Evolutionary conservation across 2,329 filamentous ascomycete genomes (phyloP).

Genomic region (Dothideomycetidae sp.): DNA sequence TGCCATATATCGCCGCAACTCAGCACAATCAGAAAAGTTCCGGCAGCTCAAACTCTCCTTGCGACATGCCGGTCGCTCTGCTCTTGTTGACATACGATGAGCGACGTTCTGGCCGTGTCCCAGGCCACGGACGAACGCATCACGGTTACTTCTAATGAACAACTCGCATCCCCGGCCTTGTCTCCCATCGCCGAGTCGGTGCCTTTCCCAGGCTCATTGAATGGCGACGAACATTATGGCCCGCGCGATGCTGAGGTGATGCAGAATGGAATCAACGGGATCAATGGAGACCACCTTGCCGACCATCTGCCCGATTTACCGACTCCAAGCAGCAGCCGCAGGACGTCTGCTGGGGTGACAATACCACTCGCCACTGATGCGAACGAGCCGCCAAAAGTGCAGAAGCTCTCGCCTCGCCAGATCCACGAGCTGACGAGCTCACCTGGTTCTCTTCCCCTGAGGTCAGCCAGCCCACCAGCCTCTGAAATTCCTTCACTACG

Average conservation of each 20-base stretch:
- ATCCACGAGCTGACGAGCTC: constrained; percentile 42
- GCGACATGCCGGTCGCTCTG: too few species aligned
- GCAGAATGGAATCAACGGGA: neutral
- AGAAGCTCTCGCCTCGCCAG: constrained; percentile 41
- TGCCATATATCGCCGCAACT: too few species aligned
- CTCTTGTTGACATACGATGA: too few species aligned
- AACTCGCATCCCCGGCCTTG: constrained; percentile 19
- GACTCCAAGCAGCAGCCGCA: neutral
- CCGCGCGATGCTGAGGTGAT: too few species aligned
- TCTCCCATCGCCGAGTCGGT: constrained; percentile 19
- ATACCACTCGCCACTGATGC: constrained; percentile 1
- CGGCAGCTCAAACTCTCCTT: too few species aligned
- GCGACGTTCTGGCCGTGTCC: constrained; percentile 1
- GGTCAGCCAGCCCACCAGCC: constrained; percentile 17
- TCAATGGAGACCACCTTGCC: too few species aligned
- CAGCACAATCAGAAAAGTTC: too few species aligned
- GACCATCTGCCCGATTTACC: too few species aligned
- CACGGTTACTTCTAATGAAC: constrained; percentile 8
- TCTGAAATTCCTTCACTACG: constrained; percentile 6
- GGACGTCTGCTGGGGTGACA: too few species aligned
- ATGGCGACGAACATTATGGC: too few species aligned
- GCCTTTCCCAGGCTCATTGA: constrained; percentile 1
- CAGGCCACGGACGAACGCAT: neutral
- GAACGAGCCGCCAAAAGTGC: constrained; percentile 23
- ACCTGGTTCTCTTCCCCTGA: constrained; percentile 39